Base-by-base conservation (phyloP, 257 asterid species). In the Echium plantagineum region DNA sequence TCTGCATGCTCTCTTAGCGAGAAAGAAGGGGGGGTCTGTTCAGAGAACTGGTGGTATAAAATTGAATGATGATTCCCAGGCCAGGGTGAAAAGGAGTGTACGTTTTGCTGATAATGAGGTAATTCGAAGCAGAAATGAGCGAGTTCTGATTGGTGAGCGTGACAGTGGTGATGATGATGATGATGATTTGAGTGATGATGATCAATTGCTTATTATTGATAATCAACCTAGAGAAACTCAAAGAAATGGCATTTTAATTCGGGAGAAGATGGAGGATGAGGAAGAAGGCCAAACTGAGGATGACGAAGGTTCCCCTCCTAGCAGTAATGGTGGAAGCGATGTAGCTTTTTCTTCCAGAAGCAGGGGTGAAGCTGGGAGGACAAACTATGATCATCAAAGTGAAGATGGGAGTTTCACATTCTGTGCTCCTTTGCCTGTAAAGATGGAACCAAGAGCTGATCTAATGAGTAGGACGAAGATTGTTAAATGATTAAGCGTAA, bases 1-100 rank as follows among this genome's bases (percentile, higher is more conserved):
- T 55, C 80, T 73, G 47, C 47, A 22, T 19, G 42, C 53, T 15
- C 59, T 68, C n/a, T 56, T 47, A 13, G 47, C 26, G 16, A 57
- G 62, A 73, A 78, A 73, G 64, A 64, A 57, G 5, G 69, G 63
- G 24, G 65, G 63, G 61, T 46, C 66, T 9, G 60, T 8, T 6
- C 61, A 54, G 24, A 63, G 66, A 66, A 67, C 15, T 3, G 76
- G 66, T 59, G 59, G 71, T 63, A 30, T 62, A 74, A 63, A 69
- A 56, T 52, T 61, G 54, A 55, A 38, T 5, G 70, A 69, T 53
- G 80, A 65, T 65, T 52, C 54, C 71, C 68, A 71, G 46, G 74
- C 82, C 26, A 82, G 77, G 68, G 85, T 28, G 56, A 78, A 72
- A 81, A 88, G 78, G 79, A 78, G 63, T 62, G 94, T 83, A 67